Evolutionary conservation across 2,329 filamentous ascomycete genomes (phyloP), one percentile per base, ranked within the genome.

Genomic region (Xylaria polymorpha): DNA sequence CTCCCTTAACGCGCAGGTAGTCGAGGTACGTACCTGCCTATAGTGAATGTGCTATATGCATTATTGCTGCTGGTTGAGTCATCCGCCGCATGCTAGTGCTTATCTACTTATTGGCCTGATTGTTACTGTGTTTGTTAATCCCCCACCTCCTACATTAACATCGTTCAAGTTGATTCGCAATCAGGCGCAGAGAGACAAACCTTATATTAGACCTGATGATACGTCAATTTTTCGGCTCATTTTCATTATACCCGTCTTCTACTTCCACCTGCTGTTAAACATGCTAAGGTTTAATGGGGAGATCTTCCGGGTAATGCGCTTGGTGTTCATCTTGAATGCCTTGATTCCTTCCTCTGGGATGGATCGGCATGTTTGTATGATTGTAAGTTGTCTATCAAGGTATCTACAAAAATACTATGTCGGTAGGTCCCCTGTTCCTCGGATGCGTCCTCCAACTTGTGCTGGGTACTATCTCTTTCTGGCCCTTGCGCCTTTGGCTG

Each of bases 401-500:
- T 51, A 29, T 32, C 25, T 51, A 51, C 25, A 51, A 29, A 2
- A 32, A 32, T 25, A 35, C 10, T 7, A 14, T 37, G 20, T 22
- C 9, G 4, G 37, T 18, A 57, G 37, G 37, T 20, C 2, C 14
- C 20, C 2, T 5, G 35, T 43, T 56, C 39, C 55, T n/a, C 32
- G 22, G 14, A 43, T 5, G 8, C 25, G 10, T 60, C 12, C 46
- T 29, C 48, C 5, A 22, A 56, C 18, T 46, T 35, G 10, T 41
- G 15, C 15, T 14, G 29, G 32, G 14, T n/a, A 48, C 64, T 71
- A 75, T 68, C 77, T 83, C 72, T 83, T 85, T 73, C 80, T 84
- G 18, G 79, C 80, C 71, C 83, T 81, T 2, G 81, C 78, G 20
- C 80, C 80, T 75, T 75, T 82, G 71, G 44, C 53, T 66, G 67